phyloP scores from a whole-genome alignment of 2,329 filamentous ascomycete species.

The Phaeosphaeriaceae sp. region DNA sequence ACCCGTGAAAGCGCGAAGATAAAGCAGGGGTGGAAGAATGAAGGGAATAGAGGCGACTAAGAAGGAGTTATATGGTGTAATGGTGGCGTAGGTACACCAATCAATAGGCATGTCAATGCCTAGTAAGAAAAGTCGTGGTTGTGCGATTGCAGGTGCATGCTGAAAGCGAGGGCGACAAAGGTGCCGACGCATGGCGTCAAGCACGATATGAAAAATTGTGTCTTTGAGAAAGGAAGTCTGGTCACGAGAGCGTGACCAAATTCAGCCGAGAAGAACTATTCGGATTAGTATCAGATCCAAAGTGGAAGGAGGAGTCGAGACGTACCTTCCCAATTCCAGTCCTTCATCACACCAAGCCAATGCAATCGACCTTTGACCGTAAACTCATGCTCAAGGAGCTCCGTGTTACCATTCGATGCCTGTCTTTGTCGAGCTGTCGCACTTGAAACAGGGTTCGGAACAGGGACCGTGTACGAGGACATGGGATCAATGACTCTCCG shows the following conservation, averaged over 20 bases:
- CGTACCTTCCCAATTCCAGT: constrained; percentile 76
- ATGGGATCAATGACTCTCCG: constrained; percentile 24
- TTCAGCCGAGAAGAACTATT: constrained; percentile 32
- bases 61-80: not conserved
- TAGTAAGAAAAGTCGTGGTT: not conserved
- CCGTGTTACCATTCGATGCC: constrained; percentile 18
- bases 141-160: constrained; percentile 5
- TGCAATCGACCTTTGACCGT: constrained; percentile 71
- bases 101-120: not conserved
- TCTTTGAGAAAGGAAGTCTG: not conserved
- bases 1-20: not conserved
- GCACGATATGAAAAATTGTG: not conserved
- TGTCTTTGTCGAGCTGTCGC: constrained; percentile 3
- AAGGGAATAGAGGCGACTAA: not conserved
- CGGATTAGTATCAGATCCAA: constrained; percentile 11
- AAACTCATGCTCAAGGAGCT: constrained; percentile 63
- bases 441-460: not conserved
- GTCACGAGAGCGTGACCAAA: not conserved
- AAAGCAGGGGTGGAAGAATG: not conserved
- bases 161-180: not conserved
- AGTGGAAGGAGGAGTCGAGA: not conserved
- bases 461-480: constrained; percentile 4
- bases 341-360: constrained; percentile 75
- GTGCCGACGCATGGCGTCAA: not conserved
- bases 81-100: not conserved